These are phyloP conservation scores for Colletotrichum gigasporum DNA, from an alignment of 2,329 filamentous ascomycete species.

Conservation along the genomic window DNA sequence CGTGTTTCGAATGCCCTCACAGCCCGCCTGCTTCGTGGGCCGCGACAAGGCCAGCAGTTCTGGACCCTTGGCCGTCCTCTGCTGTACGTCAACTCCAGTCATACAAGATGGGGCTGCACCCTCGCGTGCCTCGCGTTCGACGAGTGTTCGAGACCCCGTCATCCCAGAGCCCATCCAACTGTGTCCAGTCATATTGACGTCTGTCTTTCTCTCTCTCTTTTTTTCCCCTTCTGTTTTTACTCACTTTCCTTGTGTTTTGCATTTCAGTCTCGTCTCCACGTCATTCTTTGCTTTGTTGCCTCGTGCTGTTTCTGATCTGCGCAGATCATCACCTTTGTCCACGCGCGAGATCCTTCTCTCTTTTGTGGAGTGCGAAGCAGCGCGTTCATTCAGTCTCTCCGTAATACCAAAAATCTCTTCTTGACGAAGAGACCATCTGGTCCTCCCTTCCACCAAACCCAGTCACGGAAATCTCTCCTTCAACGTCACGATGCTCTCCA, in stretches of 20 bases:
- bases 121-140: conserved; percentile 15
- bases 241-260: conserved; percentile 16
- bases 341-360: background rate
- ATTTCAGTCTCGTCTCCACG: conserved; percentile 2
- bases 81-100: conserved; percentile 1
- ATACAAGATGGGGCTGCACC: conserved; percentile 27
- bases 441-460: background rate
- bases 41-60: conserved; percentile 10
- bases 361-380: background rate
- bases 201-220: conserved; percentile 9
- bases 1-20: conserved; percentile 29
- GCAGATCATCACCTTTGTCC: conserved; percentile 13
- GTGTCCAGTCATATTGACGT: conserved; percentile 26
- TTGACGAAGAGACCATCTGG: background rate
- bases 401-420: conserved; percentile 14
- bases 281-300: conserved; percentile 6
- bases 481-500: background rate
- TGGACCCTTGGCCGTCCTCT: background rate
- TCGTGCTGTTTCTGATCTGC: conserved; percentile 4
- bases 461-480: background rate
- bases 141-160: conserved; percentile 22
- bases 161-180: background rate
- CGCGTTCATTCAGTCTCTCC: background rate
- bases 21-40: conserved; percentile 23
- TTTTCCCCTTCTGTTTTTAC: conserved; percentile 4